These are phyloP conservation scores for Exophiala aquamarina DNA, from an alignment of 2,329 filamentous ascomycete genomes.

Conservation along the genomic window DNA sequence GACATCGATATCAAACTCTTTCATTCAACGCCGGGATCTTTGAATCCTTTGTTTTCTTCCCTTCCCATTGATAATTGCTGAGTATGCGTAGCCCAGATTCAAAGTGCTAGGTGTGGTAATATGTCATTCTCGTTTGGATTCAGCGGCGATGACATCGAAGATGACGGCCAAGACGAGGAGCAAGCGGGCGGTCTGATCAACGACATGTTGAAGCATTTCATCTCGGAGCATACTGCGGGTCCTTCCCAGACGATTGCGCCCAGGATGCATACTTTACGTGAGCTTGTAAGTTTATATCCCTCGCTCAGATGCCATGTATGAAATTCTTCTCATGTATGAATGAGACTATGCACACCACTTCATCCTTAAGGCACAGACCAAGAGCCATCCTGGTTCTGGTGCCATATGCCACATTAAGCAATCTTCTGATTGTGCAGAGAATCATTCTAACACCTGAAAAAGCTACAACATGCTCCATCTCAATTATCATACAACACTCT, in stretches of 20 bases:
- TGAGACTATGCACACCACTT: too few relatives aligned
- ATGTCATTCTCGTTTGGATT: conserved; percentile 58
- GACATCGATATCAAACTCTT: too few relatives aligned
- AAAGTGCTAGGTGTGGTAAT: too few relatives aligned
- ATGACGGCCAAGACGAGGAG: conserved; percentile 36
- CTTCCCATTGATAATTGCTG: too few relatives aligned
- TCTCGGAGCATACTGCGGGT: conserved; percentile 14
- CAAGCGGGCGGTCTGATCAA: conserved; percentile 8
- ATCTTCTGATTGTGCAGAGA: too few relatives aligned
- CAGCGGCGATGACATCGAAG: conserved; percentile 59
- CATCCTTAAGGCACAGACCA: too few relatives aligned
- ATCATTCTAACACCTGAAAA: conserved; percentile 9
- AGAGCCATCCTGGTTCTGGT: too few relatives aligned
- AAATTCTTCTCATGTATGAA: too few relatives aligned
- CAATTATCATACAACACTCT: conserved; percentile 60
- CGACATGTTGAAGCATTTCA: conserved; percentile 11
- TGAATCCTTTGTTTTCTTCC: too few relatives aligned
- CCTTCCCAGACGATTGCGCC: conserved; percentile 33
- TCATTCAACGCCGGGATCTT: too few relatives aligned
- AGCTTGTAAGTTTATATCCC: conserved; percentile 44
- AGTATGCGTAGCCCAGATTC: too few relatives aligned
- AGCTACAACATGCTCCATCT: conserved; percentile 53
- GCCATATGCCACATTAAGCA: too few relatives aligned
- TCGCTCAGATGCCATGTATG: conserved; percentile 13
- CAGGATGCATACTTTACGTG: conserved; percentile 44